Base-by-base conservation (phyloP, 2,329 filamentous ascomycete genomes). In the Penicillium sp. region DNA sequence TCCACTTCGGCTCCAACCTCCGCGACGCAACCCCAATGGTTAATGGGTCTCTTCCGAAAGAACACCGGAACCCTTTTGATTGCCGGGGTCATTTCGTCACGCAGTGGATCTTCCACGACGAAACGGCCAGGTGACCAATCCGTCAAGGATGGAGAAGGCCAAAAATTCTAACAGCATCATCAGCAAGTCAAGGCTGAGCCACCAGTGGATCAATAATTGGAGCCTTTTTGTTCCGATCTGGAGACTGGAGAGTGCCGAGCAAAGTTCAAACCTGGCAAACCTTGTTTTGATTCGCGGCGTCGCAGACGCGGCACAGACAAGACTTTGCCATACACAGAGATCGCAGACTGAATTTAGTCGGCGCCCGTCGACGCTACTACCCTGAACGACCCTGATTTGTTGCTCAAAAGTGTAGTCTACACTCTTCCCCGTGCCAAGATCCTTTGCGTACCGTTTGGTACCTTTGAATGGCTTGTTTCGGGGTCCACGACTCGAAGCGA, bases 171-270 rank as follows among this genome's bases (percentile, higher is more conserved):
- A 27, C 24, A 18, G 17, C 39, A 27, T 40, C 18, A 21, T 23
- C 24, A 30, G 29, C 21, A 9, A 51, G 18, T 18, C 15, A 17
- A 44, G 34, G 24, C 40, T 41, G 48, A 45, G 15, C 23, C 23
- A 15, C 32, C 3, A 17, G 54, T 55, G 54, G 54, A 26, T 49
- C 21, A 47, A 34, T 34, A 43, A 36, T 46, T 51, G 50, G 17
- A 40, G 36, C 18, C n/a, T 29, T 41, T 29, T 40, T 24, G 13
- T 40, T 42, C 39, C 34, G 51, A 57, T 53, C 45, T 62, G 54
- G 52, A 55, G 55, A 51, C 46, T 61, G 53, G 51, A 54, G 55
- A 54, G 18, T 46, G 30, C 46, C 53, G 46, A 48, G 29, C 18
- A 46, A 40, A 52, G 44, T 33, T 46, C 49, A 41, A 52, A 48